Evolutionary conservation across 768 basidiomycete species (phyloP).

Genomic region (Coprinopsis sp.): DNA sequence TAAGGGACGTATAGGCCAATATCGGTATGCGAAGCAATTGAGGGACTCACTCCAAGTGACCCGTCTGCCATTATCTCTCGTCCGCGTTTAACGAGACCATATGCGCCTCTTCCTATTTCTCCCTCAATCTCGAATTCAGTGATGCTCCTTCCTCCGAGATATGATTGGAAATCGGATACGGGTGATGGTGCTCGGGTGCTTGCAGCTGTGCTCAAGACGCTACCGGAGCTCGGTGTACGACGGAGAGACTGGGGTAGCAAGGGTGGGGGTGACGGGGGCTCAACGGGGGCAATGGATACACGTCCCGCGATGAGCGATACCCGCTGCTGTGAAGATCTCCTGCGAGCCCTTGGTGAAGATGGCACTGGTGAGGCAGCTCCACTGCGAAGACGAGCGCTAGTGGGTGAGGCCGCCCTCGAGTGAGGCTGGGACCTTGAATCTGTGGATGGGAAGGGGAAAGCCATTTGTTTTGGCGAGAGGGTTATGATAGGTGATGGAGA

Average conservation of each 20-base stretch:
- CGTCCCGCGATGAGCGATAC: conserved; percentile 82
- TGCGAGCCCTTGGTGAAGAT: conserved; percentile 58
- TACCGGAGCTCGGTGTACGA: conserved; percentile 60
- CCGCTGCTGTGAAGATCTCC: conserved; percentile 79
- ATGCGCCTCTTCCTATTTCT: conserved; percentile 92
- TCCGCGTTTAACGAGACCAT: conserved; percentile 90
- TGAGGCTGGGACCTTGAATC: conserved; percentile 15
- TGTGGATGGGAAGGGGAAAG: conserved; percentile 21
- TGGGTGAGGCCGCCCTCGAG: conserved; percentile 20
- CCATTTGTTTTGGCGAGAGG: conserved; percentile 18
- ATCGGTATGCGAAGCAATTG: conserved; percentile 14
- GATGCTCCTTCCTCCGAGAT: conserved; percentile 66
- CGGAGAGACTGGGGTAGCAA: conserved; percentile 57
- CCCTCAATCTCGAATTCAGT: conserved; percentile 81
- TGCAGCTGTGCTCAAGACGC: conserved; percentile 52
- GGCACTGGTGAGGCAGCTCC: conserved; percentile 38
- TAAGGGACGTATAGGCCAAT: too few species aligned
- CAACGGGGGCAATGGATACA: conserved; percentile 71
- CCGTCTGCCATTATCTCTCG: conserved; percentile 74
- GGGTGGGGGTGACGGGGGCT: conserved; percentile 64
- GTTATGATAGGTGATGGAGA: conserved; percentile 5
- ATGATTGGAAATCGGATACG: conserved; percentile 37
- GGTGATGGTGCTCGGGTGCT: conserved; percentile 68
- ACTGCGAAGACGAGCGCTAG: not conserved
- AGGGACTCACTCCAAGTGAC: conserved; percentile 69